Conservation (phyloP, 164 flowering plant species). For the Aristolochia contorta region DNA sequence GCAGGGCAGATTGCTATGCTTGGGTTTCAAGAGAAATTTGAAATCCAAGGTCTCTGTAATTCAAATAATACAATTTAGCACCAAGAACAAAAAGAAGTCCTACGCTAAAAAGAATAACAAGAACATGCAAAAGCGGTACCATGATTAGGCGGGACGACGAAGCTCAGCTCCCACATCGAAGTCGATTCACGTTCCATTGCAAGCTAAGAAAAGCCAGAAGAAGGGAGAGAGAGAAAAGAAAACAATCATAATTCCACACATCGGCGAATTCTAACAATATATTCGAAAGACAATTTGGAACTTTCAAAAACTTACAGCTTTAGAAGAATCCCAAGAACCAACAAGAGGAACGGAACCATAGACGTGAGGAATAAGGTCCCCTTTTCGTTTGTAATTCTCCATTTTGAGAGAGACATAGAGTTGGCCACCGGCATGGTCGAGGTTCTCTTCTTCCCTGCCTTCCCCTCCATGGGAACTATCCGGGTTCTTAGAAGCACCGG, state of each 20-base stretch:
- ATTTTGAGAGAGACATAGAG: conserved; percentile 82
- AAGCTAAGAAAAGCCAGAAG: conserved; percentile 28
- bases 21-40: conserved; percentile 91
- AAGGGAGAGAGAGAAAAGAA: no score
- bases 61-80: not conserved
- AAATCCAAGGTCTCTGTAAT: conserved; percentile 73
- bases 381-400: conserved; percentile 64
- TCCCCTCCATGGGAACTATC: conserved; percentile 49
- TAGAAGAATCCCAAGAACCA: conserved; percentile 88
- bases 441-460: conserved; percentile 33
- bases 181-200: conserved; percentile 87
- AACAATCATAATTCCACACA: no score
- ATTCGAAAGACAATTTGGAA: not conserved
- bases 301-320: conserved; percentile 42
- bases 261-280: not conserved
- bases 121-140: conserved; percentile 31
- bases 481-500: conserved; percentile 51
- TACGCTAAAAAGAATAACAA: not conserved
- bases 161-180: conserved; percentile 87
- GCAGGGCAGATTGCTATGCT: conserved; percentile 41
- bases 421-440: conserved; percentile 65
- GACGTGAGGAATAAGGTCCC: conserved; percentile 75
- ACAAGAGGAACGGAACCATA: conserved; percentile 89
- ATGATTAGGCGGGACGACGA: conserved; percentile 91
- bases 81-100: not conserved